Base-by-base conservation (phyloP, 179 eudicot genomes). In the Actinidia chinensis region DNA sequence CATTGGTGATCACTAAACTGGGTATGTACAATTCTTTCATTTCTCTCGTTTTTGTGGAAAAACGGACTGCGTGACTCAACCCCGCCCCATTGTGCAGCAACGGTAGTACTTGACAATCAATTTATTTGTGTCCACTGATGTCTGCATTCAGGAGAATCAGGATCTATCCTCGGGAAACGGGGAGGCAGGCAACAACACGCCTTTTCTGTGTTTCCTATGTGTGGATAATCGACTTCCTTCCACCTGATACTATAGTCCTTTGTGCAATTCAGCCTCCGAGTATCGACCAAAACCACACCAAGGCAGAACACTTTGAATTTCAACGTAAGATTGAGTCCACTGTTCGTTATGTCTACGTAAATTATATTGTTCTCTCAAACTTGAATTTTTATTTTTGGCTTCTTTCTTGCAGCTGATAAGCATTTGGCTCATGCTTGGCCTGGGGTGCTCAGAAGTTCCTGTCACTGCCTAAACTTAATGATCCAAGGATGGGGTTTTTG, bases 81-180 rank as follows among this genome's bases (percentile, higher is more conserved):
- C n/a, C n/a, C n/a, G n/a, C n/a, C n/a, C n/a, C n/a, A n/a, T n/a
- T n/a, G n/a, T n/a, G n/a, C n/a, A n/a, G n/a, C n/a, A n/a, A n/a
- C n/a, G n/a, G n/a, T n/a, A n/a, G n/a, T n/a, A n/a, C n/a, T n/a
- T n/a, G n/a, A n/a, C n/a, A n/a, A n/a, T n/a, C n/a, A n/a, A n/a
- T n/a, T n/a, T n/a, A n/a, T n/a, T n/a, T n/a, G n/a, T n/a, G 42
- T 14, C 33, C 14, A 64, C 13, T 15, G 11, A 40, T 6, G 22
- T 65, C 20, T 40, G 25, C 7, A 20, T 68, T 42, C 80, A 81
- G 83, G 83, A 76, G 48, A 46, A 71, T 81, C 63, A n/a, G 77
- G 54, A 68, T 81, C 60, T 76, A 81, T 64, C 83, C 83, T 9
- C 72, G 76, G 83, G 83, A 63, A 60, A 50, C n/a, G 83, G 67